Conservation (phyloP, 257 asterid genomes). For the Buddleja alternifolia region DNA sequence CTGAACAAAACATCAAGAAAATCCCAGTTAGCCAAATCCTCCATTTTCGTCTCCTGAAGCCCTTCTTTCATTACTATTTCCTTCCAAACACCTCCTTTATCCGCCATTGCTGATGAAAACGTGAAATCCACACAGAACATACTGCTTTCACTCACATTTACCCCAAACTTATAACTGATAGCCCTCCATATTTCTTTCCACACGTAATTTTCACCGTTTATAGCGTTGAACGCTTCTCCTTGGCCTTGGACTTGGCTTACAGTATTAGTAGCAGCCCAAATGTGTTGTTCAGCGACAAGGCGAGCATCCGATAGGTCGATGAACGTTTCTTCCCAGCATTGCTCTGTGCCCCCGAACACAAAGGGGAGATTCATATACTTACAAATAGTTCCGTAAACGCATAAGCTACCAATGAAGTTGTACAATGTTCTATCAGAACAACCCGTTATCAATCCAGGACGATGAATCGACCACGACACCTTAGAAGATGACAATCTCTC, state of each 20-base stretch:
- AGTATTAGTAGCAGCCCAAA: slow-evolving; percentile 58
- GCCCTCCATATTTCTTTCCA: slow-evolving; percentile 78
- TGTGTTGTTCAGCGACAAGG: slow-evolving; percentile 81
- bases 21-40: slow-evolving; percentile 76
- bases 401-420: slow-evolving; percentile 71
- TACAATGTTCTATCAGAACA: slow-evolving; percentile 54
- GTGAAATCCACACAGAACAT: slow-evolving; percentile 41
- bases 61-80: slow-evolving; percentile 62
- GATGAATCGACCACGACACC: slow-evolving; percentile 70
- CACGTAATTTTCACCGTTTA: slow-evolving; percentile 63
- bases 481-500: slow-evolving; percentile 45
- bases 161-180: slow-evolving; percentile 59
- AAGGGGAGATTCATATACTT: slow-evolving; percentile 67
- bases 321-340: slow-evolving; percentile 79
- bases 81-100: slow-evolving; percentile 63
- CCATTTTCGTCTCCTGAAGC: slow-evolving; percentile 56
- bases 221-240: slow-evolving; percentile 64
- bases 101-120: slow-evolving; percentile 49
- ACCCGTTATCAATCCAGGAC: slow-evolving; percentile 82
- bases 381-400: slow-evolving; percentile 78
- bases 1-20: slow-evolving; percentile 66
- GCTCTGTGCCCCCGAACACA: slow-evolving; percentile 67
- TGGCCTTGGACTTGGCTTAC: slow-evolving; percentile 20
- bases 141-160: slow-evolving; percentile 17
- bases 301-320: slow-evolving; percentile 80